A percentile compares a stretch with the other conserved stretches of the same genome.
These are phyloP conservation scores for Camellia lanceoleosa DNA, from an alignment of 148 eudicot species.

Conservation along the genomic window DNA sequence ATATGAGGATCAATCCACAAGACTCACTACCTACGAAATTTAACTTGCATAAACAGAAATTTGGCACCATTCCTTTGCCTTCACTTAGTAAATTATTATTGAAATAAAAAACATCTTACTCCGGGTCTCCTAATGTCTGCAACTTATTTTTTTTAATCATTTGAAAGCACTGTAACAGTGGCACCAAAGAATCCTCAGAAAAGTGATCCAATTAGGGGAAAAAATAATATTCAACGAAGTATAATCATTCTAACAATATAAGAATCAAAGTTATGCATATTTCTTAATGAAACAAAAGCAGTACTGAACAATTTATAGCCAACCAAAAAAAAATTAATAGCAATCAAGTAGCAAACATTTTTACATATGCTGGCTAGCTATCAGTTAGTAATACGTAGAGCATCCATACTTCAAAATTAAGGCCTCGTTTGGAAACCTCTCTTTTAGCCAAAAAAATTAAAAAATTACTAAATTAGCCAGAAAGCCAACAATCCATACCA, in stretches of 20 bases:
- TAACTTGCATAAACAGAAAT: too few relatives aligned
- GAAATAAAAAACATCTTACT: too few relatives aligned
- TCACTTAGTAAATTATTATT: too few relatives aligned
- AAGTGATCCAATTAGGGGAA: neutral
- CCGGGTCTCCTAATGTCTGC: neutral
- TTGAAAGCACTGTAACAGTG: neutral
- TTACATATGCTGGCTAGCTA: neutral
- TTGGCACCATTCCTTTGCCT: too few relatives aligned
- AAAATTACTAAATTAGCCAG: too few relatives aligned
- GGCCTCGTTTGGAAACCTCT: too few relatives aligned
- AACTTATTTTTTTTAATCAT: neutral
- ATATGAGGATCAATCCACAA: too few relatives aligned
- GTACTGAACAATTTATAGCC: neutral
- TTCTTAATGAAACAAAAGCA: neutral
- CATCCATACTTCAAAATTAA: too few relatives aligned
- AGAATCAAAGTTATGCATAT: neutral
- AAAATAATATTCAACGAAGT: neutral
- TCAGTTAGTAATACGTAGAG: neutral
- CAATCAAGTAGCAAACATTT: neutral
- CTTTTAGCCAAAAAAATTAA: too few relatives aligned
- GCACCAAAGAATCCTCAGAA: neutral
- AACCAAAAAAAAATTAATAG: too few relatives aligned
- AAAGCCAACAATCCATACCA: too few relatives aligned
- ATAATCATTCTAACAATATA: neutral
- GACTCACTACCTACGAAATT: too few relatives aligned